phyloP scores from a whole-genome alignment of 2,329 filamentous ascomycete species.

The Xylaria multiplex region DNA sequence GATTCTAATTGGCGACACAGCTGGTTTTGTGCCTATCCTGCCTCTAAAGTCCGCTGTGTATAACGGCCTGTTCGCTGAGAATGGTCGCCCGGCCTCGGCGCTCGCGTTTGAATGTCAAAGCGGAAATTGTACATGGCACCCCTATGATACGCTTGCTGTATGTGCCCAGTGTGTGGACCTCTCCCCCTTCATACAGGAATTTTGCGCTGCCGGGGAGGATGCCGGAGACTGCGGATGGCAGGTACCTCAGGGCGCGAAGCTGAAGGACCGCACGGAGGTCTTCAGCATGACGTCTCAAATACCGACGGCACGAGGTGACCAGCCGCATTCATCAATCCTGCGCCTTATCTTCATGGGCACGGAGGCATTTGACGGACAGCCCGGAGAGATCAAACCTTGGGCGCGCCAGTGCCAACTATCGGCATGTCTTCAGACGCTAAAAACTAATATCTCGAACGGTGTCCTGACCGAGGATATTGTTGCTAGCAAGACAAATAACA shows the following conservation, averaged over 20 bases:
- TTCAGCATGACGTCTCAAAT: constrained; percentile 50
- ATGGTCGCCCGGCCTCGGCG: constrained; percentile 44
- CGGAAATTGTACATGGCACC: constrained; percentile 47
- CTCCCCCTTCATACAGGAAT: constrained; percentile 44
- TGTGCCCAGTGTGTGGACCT: constrained; percentile 46
- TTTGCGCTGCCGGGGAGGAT: constrained; percentile 37
- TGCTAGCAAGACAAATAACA: constrained; percentile 40
- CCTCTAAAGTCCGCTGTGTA: constrained; percentile 51
- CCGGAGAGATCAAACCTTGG: constrained; percentile 46
- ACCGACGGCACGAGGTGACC: constrained; percentile 42
- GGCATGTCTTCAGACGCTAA: constrained; percentile 48
- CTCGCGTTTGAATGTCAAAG: constrained; percentile 46
- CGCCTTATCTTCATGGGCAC: constrained; percentile 51
- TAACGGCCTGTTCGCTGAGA: constrained; percentile 50
- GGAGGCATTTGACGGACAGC: constrained; percentile 41
- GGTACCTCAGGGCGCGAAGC: constrained; percentile 43
- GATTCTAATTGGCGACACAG: constrained; percentile 25
- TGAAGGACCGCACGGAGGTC: constrained; percentile 43
- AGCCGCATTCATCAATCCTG: constrained; percentile 48
- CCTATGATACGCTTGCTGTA: constrained; percentile 46
- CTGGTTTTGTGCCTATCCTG: constrained; percentile 49
- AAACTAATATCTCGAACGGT: constrained; percentile 44
- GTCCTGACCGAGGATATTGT: constrained; percentile 44
- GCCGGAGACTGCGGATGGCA: constrained; percentile 47
- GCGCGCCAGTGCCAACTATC: constrained; percentile 47